A percentile compares a stretch with the other conserved stretches of the same genome.
Evolutionary conservation across 306 rosid genomes (phyloP).

Genomic region (Ormosia semicastrata): DNA sequence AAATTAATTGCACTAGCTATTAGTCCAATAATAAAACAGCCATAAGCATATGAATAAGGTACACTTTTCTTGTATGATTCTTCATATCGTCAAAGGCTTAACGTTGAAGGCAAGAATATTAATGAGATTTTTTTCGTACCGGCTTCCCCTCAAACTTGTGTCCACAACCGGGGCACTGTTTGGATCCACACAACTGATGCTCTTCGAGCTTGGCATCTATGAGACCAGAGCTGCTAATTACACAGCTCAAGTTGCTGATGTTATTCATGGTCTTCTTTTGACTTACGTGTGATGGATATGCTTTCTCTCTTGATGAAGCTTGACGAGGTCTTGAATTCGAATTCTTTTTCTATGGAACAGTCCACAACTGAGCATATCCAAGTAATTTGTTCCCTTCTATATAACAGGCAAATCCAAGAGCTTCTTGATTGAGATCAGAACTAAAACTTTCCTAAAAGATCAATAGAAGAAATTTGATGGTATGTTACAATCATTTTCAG

Average conservation of each 20-base stretch:
- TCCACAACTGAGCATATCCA: slow-evolving; percentile 34
- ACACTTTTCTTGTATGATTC: slow-evolving; percentile 19
- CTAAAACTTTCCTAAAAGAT: background rate
- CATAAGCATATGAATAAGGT: slow-evolving; percentile 11
- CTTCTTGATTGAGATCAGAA: slow-evolving; percentile 12
- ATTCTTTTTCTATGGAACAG: slow-evolving; percentile 3
- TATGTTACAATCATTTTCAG: background rate
- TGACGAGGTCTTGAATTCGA: slow-evolving; percentile 4
- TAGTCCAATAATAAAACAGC: background rate
- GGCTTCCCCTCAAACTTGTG: slow-evolving; percentile 86
- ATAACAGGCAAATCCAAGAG: background rate
- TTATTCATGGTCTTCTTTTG: slow-evolving; percentile 40
- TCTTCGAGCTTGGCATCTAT: slow-evolving; percentile 97
- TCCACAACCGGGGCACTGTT: slow-evolving; percentile 94
- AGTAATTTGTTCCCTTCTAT: background rate
- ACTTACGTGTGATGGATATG: background rate
- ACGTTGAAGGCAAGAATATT: slow-evolving; percentile 37
- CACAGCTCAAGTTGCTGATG: slow-evolving; percentile 43
- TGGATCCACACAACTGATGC: slow-evolving; percentile 95
- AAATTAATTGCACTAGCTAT: background rate
- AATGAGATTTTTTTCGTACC: slow-evolving; percentile 42
- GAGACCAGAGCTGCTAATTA: slow-evolving; percentile 73
- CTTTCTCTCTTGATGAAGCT: slow-evolving; percentile 27
- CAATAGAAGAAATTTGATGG: background rate
- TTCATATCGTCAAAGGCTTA: slow-evolving; percentile 32